Evolutionary conservation across 2,329 filamentous ascomycete species (phyloP).

Genomic region (Trichoderma polysporum): DNA sequence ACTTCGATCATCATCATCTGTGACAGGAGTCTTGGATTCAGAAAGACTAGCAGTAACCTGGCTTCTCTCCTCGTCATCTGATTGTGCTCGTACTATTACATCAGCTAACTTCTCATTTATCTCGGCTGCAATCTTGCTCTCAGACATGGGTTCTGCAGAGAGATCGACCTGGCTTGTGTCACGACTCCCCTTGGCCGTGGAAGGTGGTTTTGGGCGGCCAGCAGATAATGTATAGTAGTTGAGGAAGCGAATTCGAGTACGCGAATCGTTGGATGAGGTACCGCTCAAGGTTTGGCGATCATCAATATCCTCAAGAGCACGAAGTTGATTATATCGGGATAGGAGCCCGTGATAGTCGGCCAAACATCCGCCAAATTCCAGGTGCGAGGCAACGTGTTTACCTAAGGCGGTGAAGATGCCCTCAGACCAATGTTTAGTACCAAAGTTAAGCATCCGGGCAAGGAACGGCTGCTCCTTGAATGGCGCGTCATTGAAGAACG

Average conservation of each 20-base stretch:
- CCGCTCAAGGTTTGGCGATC: slow-evolving; percentile 42
- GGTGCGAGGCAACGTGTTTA: slow-evolving; percentile 72
- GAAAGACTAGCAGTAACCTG: too few species aligned
- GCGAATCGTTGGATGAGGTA: slow-evolving; percentile 26
- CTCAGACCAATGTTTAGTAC: slow-evolving; percentile 74
- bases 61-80: neutral
- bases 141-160: neutral
- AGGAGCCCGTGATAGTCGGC: slow-evolving; percentile 73
- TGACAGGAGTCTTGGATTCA: neutral
- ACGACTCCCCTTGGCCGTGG: slow-evolving; percentile 19
- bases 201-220: slow-evolving; percentile 59
- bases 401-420: slow-evolving; percentile 68
- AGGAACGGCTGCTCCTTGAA: slow-evolving; percentile 69
- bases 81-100: neutral
- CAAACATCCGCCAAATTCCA: slow-evolving; percentile 80
- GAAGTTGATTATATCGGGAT: slow-evolving; percentile 66
- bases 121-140: neutral
- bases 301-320: slow-evolving; percentile 70
- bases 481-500: slow-evolving; percentile 71
- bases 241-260: slow-evolving; percentile 68
- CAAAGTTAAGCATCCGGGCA: slow-evolving; percentile 69
- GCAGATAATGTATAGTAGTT: slow-evolving; percentile 92
- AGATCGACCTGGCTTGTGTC: slow-evolving; percentile 12
- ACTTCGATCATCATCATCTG: neutral
- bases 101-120: neutral